Evolutionary conservation across 2,329 filamentous ascomycete genomes (phyloP).

Genomic region (Claviceps spartinae): DNA sequence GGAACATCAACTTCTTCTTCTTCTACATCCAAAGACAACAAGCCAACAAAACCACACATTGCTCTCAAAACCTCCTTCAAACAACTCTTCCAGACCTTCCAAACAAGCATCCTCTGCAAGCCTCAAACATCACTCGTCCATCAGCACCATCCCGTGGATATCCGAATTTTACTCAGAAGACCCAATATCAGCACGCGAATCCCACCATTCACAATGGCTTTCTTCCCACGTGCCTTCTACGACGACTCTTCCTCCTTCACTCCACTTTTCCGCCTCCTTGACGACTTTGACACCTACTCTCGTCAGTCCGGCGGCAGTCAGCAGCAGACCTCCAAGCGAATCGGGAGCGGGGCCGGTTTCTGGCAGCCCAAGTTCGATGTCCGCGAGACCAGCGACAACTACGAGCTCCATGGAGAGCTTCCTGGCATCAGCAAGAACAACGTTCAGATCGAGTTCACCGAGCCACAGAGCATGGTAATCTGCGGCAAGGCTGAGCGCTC

Average conservation of each 20-base stretch:
- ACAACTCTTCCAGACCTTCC: too few relatives aligned
- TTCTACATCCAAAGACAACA: neutral
- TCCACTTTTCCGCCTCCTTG: conserved; percentile 44
- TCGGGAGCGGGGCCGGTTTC: conserved; percentile 15
- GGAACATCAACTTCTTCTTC: neutral
- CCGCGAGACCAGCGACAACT: conserved; percentile 48
- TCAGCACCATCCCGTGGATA: conserved; percentile 7
- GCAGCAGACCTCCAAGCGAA: conserved; percentile 5
- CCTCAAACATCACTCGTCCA: conserved; percentile 12
- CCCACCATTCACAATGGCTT: conserved; percentile 37
- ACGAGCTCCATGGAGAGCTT: conserved; percentile 65
- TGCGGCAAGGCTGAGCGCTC: conserved; percentile 51
- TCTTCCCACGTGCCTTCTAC: conserved; percentile 42
- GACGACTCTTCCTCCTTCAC: conserved; percentile 33
- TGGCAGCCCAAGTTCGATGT: conserved; percentile 65
- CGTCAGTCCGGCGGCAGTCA: conserved; percentile 13
- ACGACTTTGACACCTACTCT: conserved; percentile 42
- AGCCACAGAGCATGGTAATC: conserved; percentile 54
- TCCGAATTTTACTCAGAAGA: conserved; percentile 13
- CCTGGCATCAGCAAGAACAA: conserved; percentile 59
- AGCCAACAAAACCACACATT: neutral
- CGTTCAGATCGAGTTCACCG: conserved; percentile 61
- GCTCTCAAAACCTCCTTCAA: neutral
- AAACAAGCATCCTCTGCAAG: conserved; percentile 10
- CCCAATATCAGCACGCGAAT: conserved; percentile 7